Percentiles rank a stretch among this genome's conserved stretches.
These are phyloP conservation scores for Saksenaea vasiformis DNA, from an alignment of 371 early-diverging fungal genomes.

Conservation along the genomic window DNA sequence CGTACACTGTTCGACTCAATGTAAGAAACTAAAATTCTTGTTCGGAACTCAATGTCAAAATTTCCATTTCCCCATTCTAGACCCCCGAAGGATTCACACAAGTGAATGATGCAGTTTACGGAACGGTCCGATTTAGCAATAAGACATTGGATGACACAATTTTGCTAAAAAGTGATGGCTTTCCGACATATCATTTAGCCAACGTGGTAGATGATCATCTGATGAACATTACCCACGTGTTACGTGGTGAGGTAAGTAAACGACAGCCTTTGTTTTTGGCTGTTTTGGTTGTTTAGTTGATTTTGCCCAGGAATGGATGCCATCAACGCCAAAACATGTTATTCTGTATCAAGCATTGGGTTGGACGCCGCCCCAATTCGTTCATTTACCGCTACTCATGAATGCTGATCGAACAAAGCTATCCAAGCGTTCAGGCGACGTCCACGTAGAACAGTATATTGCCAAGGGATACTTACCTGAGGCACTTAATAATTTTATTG, in stretches of 20 bases:
- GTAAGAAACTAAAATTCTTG: conserved; percentile 31
- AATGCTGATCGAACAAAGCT: conserved; percentile 85
- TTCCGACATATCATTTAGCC: conserved; percentile 94
- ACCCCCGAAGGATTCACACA: conserved; percentile 62
- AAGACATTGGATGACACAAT: conserved; percentile 86
- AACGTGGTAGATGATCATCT: conserved; percentile 93
- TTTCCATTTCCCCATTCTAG: conserved; percentile 22
- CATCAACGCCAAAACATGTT: conserved; percentile 91
- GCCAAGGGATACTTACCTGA: conserved; percentile 86
- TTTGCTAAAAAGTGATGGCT: conserved; percentile 90
- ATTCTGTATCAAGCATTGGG: conserved; percentile 82
- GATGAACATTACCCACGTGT: conserved; percentile 91
- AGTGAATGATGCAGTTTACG: conserved; percentile 80
- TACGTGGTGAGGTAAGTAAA: conserved; percentile 80
- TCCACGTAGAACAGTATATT: conserved; percentile 71
- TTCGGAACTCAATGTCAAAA: not conserved
- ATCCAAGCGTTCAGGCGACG: conserved; percentile 84
- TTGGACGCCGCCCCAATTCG: conserved; percentile 80
- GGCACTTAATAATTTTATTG: conserved; percentile 88
- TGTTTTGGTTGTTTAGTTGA: not conserved
- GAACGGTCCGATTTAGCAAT: conserved; percentile 69
- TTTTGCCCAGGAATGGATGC: conserved; percentile 80
- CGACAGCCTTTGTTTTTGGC: not conserved
- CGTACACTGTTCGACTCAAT: conserved; percentile 77
- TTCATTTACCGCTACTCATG: conserved; percentile 87